phyloP scores from a whole-genome alignment of 2,329 filamentous ascomycete genomes.

The Paraphaeosphaeria minitans region DNA sequence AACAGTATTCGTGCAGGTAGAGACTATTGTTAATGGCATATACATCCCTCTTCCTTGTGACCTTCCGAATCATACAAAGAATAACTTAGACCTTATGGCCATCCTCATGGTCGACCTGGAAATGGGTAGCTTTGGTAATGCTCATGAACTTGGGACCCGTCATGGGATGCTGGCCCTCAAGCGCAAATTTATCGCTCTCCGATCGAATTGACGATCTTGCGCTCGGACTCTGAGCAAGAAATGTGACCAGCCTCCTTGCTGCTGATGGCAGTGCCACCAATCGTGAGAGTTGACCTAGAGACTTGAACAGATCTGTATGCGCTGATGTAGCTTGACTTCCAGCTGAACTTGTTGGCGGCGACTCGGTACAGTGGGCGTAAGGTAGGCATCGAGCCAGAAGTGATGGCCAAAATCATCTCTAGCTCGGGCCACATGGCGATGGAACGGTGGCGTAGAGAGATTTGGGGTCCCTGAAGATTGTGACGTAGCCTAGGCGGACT shows the following conservation, averaged over 20 bases:
- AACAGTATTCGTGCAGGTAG: neutral
- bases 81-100: neutral
- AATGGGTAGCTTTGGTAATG: neutral
- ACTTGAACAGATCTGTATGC: neutral
- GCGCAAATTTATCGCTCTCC: neutral
- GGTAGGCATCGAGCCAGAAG: conserved; percentile 21
- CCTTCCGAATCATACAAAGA: neutral
- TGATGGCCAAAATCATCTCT: conserved; percentile 24
- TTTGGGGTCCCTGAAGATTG: conserved; percentile 15
- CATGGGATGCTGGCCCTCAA: neutral
- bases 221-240: neutral
- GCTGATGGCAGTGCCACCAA: neutral
- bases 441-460: conserved; percentile 21
- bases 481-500: conserved; percentile 20
- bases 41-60: neutral
- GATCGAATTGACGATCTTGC: neutral
- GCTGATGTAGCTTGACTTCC: neutral
- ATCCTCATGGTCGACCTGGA: neutral
- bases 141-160: neutral
- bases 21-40: neutral
- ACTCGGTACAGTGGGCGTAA: conserved; percentile 20
- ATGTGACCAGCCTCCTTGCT: neutral
- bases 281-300: neutral
- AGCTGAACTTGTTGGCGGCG: conserved; percentile 1
- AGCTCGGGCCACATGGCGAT: conserved; percentile 25